A percentile compares a stretch with the other conserved stretches of the same genome.
Evolutionary conservation across 2,329 filamentous ascomycete genomes (phyloP).

Genomic region (Pleomassaria siparia): DNA sequence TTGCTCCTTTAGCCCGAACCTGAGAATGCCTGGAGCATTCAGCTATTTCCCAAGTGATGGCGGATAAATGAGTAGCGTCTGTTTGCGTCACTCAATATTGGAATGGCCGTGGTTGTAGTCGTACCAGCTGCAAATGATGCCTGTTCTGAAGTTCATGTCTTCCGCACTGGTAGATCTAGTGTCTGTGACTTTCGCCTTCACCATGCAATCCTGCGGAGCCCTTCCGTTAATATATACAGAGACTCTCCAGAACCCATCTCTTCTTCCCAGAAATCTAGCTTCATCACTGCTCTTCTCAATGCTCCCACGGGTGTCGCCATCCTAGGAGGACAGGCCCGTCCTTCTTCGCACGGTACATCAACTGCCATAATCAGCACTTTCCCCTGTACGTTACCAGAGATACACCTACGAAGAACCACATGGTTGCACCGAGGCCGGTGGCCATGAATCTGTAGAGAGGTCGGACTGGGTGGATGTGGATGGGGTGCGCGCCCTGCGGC

Average conservation of each 20-base stretch:
- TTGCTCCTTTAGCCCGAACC: not conserved
- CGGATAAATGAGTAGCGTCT: no score
- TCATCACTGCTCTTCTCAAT: slow-evolving; percentile 36
- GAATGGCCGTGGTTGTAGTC: no score
- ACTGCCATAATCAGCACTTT: slow-evolving; percentile 52
- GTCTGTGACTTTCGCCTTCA: not conserved
- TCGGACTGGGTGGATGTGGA: slow-evolving; percentile 62
- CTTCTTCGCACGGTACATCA: slow-evolving; percentile 96
- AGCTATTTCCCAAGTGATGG: no score
- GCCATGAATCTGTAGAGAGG: slow-evolving; percentile 82
- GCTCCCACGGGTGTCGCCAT: slow-evolving; percentile 74
- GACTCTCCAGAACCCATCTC: not conserved
- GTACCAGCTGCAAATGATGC: no score
- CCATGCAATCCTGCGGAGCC: not conserved
- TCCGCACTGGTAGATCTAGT: slow-evolving; percentile 14
- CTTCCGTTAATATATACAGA: slow-evolving; percentile 17
- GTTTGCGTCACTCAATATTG: no score
- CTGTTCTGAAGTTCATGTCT: slow-evolving; percentile 14
- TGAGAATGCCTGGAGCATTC: no score
- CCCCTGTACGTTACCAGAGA: not conserved
- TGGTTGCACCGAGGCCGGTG: slow-evolving; percentile 86
- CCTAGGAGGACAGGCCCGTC: slow-evolving; percentile 89
- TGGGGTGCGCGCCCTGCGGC: slow-evolving; percentile 50
- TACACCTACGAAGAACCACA: slow-evolving; percentile 95
- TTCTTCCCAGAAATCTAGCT: not conserved